A percentile compares a stretch with the other conserved stretches of the same genome.
phyloP scores from a whole-genome alignment of 1,139 yeast genomes.

The Geotrichum australiense region DNA sequence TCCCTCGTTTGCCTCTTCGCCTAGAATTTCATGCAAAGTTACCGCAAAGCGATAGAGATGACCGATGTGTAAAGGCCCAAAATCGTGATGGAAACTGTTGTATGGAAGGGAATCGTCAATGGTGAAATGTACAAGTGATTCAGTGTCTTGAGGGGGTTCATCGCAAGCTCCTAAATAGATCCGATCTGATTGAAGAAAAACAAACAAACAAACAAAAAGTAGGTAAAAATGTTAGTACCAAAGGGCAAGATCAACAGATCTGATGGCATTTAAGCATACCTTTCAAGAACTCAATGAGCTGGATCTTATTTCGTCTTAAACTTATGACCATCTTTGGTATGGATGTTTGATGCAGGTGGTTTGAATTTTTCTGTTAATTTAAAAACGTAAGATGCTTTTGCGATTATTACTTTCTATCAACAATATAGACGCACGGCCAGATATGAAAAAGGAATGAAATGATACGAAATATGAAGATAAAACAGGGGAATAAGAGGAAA shows the following conservation, averaged over 20 bases:
- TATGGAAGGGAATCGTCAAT: slow-evolving; percentile 89
- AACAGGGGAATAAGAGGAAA: too few relatives aligned
- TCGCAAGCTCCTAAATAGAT: slow-evolving; percentile 90
- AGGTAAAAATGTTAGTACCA: background rate
- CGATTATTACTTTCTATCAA: too few relatives aligned
- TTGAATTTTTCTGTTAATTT: too few relatives aligned
- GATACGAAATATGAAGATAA: too few relatives aligned
- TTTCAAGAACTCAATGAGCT: slow-evolving; percentile 37
- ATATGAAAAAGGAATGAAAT: too few relatives aligned
- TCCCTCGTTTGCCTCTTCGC: slow-evolving; percentile 75
- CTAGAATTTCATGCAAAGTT: slow-evolving; percentile 80
- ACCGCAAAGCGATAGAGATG: slow-evolving; percentile 93
- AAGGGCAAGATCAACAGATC: too few relatives aligned
- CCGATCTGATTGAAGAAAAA: slow-evolving; percentile 41
- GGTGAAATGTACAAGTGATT: slow-evolving; percentile 75
- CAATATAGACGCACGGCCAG: too few relatives aligned
- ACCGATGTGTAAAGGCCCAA: slow-evolving; percentile 93
- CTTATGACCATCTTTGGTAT: too few relatives aligned
- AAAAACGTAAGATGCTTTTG: too few relatives aligned
- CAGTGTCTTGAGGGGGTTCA: slow-evolving; percentile 67
- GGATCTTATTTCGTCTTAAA: slow-evolving; percentile 23
- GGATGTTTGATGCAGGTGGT: too few relatives aligned
- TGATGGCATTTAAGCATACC: slow-evolving; percentile 22
- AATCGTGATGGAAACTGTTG: slow-evolving; percentile 88
- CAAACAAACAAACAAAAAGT: slow-evolving; percentile 21